A percentile compares a stretch with the other conserved stretches of the same genome.
These are phyloP conservation scores for Didymella arachidicola DNA, from an alignment of 2,329 filamentous ascomycete species.

Conservation along the genomic window DNA sequence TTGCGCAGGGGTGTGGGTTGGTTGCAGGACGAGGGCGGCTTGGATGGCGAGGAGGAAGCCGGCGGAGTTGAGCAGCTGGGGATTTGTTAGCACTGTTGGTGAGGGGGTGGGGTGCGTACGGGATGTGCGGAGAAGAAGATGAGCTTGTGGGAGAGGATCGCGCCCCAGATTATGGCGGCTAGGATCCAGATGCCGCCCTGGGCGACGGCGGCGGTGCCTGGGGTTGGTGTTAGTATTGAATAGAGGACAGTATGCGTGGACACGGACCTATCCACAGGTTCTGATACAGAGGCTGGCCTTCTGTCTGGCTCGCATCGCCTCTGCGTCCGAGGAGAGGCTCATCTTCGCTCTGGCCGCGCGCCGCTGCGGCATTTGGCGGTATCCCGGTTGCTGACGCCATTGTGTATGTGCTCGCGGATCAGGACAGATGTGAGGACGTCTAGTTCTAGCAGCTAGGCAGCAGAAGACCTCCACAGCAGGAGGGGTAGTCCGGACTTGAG, in stretches of 20 bases:
- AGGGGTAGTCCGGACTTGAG: slow-evolving; percentile 27
- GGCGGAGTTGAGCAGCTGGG: slow-evolving; percentile 63
- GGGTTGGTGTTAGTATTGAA: slow-evolving; percentile 21
- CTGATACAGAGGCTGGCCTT: slow-evolving; percentile 67
- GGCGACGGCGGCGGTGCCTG: slow-evolving; percentile 82
- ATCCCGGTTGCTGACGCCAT: slow-evolving; percentile 77
- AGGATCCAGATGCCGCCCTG: slow-evolving; percentile 82
- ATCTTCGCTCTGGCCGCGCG: slow-evolving; percentile 57
- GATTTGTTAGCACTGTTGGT: slow-evolving; percentile 1
- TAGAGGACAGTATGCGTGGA: slow-evolving; percentile 5
- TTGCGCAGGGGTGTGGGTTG: slow-evolving; percentile 78
- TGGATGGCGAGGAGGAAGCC: slow-evolving; percentile 79
- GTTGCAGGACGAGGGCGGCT: slow-evolving; percentile 85
- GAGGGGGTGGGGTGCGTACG: slow-evolving; percentile 58
- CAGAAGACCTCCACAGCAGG: slow-evolving; percentile 1
- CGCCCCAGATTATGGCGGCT: slow-evolving; percentile 77
- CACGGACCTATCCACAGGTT: slow-evolving; percentile 78
- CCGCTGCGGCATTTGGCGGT: slow-evolving; percentile 58
- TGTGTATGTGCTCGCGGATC: neutral
- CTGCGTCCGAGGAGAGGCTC: slow-evolving; percentile 75
- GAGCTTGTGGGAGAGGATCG: slow-evolving; percentile 72
- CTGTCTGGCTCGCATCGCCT: slow-evolving; percentile 76
- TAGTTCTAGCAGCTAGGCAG: neutral
- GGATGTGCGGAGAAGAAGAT: slow-evolving; percentile 91
- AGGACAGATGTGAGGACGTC: neutral